Evolutionary conservation across 192 early-diverging fungal genomes (phyloP), one percentile per base, ranked within the genome.

Genomic region (Gonapodya prolifera): DNA sequence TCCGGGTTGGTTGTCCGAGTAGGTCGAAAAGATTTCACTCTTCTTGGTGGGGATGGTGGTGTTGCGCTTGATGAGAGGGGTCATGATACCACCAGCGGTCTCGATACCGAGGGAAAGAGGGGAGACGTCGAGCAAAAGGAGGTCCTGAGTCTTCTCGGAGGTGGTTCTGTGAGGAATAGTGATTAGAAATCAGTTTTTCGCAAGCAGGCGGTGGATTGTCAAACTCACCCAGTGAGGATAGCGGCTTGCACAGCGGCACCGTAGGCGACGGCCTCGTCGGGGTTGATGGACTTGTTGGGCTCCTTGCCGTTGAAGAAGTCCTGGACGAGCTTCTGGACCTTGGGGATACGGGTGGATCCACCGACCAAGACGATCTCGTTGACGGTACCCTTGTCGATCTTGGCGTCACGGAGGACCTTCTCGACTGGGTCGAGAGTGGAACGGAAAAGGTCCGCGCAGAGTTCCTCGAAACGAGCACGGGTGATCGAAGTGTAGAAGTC

Each of bases 271-370:
- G 96, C 96, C 87, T 99, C 96, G 87, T 99, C 96, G 80, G 96
- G 97, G 91, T 99, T 97, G 86, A 78, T 78, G 78, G 94, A 95
- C 90, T 94, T 95, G 92, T 96, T 95, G 83, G 93, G 95, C 88
- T 98, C 94, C 91, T 98, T 98, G 81, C 95, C 95, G 91, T 94
- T 96, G 87, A 98, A 98, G 91, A 91, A 97, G 89, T 97, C 95
- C 35, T 93, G 92, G 82, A 98, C 91, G 84, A 98, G 91, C 90
- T 96, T 94, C 87, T 96, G 95, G 84, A 98, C 91, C 90, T 96
- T 97, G 88, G 96, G 96, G 87, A 98, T 98, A 91, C 96, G 96
- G 77, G 95, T 98, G 78, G 96, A 97, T 79, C 96, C 95, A 85
- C 96, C 96, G 78, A 97, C 96, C 33, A 98, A 88, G 80, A 98